These are phyloP conservation scores for Leccinum arenicola DNA, from an alignment of 768 basidiomycete genomes.

Conservation along the genomic window DNA sequence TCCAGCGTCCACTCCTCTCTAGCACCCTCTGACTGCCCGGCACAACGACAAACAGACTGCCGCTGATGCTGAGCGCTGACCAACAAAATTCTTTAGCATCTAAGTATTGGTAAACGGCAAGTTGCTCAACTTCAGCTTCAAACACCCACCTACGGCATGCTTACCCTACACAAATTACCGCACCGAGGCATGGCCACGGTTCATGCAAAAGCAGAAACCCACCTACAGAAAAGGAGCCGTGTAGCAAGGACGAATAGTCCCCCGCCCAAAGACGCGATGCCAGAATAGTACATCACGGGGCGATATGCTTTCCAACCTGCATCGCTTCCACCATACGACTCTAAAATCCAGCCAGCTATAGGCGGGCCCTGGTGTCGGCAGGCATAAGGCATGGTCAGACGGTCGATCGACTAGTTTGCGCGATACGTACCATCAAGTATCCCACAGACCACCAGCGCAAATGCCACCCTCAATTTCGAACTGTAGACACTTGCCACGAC, in stretches of 20 bases:
- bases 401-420: background rate
- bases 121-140: too few relatives aligned
- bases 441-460: slow-evolving; percentile 36
- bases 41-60: too few relatives aligned
- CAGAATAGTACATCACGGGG: slow-evolving; percentile 32
- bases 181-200: too few relatives aligned
- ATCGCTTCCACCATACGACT: slow-evolving; percentile 22
- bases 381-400: background rate
- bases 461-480: slow-evolving; percentile 28
- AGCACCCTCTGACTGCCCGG: too few relatives aligned
- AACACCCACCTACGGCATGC: too few relatives aligned
- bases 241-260: slow-evolving; percentile 18
- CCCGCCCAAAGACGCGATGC: slow-evolving; percentile 26
- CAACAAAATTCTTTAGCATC: too few relatives aligned
- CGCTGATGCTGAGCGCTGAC: too few relatives aligned
- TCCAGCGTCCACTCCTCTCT: too few relatives aligned
- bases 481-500: slow-evolving; percentile 33
- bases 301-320: slow-evolving; percentile 22
- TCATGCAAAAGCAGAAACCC: too few relatives aligned
- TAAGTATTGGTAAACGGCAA: too few relatives aligned
- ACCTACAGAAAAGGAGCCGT: slow-evolving; percentile 5
- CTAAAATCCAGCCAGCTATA: slow-evolving; percentile 28
- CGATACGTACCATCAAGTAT: slow-evolving; percentile 23
- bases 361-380: slow-evolving; percentile 26
- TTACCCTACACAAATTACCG: too few relatives aligned